Base-by-base conservation (phyloP, 176 grass and related monocot species). In the Leersia perrieri region DNA sequence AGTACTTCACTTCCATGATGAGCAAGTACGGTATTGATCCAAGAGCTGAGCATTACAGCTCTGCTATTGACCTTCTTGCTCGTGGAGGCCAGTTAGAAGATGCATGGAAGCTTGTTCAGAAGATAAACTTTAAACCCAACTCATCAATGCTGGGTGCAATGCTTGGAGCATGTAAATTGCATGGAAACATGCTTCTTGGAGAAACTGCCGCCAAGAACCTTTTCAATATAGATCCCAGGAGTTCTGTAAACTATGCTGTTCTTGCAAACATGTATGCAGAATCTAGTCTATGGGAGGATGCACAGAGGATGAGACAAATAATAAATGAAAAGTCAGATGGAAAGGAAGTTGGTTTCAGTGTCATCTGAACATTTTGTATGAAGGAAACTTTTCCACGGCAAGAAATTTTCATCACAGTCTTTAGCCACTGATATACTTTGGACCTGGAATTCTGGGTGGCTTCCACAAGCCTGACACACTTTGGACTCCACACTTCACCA, bases 211-310 rank as follows among this genome's bases (percentile, higher is more conserved):
- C 86, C 30, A 75, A 66, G 32, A 70, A 86, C 86, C 80, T 92
- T 88, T 61, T 91, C 33, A 69, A n/a, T 55, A 78, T 88, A 79
- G 83, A 83, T 75, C 79, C 87, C 65, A 72, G 60, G 57, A 88
- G 70, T 75, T 94, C 91, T 72, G 89, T 88, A 45, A 89, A 92
- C 41, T 97, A 94, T 82, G 83, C 86, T 60, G 79, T 84, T 7
- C 91, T 97, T 81, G 87, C 94, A 45, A 97, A 94, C 79, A 73
- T 94, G 55, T 97, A 94, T 82, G 89, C 87, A 65, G 82, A 88
- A 77, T 84, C 44, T 63, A 84, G 85, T 75, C 85, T 86, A 53
- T 94, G 91, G 94, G 91, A 94, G 27, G 62, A 91, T 44, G 87
- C 90, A 73, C 66, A 42, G 65, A 97, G 71, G 71, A 92, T 49